Evolutionary conservation across 139 green algal species (phyloP), one percentile per base, ranked within the genome.

Genomic region (Chlamydomonas incerta): DNA sequence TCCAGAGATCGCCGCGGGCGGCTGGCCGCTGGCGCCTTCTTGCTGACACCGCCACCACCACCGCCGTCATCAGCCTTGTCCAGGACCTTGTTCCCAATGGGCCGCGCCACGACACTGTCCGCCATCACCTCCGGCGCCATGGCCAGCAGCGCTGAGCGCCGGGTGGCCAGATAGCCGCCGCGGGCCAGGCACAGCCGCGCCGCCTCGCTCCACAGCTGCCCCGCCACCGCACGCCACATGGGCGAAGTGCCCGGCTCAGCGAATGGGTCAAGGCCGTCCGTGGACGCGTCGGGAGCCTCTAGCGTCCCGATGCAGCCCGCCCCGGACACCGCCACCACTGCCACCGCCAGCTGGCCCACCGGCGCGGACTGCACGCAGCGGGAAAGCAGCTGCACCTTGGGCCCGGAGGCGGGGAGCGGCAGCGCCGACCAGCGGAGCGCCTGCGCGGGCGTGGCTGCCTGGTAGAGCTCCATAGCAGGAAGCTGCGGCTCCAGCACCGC

Each of bases 81-180:
- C 41, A 8, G 6, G 8, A 8, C 41, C 8, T 5, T 8, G 41
- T 8, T 50, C 41, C 6, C 5, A 5, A 50, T 50, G 41, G 41
- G 41, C 41, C 41, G 6, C 41, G 41, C 41, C 41, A 8, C 41
- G 41, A 50, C 41, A 8, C 41, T 50, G 41, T 50, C 41, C 41
- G 41, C 41, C 46, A 63, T 18, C 18, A 77, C 71, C 37, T 77
- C 71, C 5, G 71, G 24, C 41, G 60, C 41, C 20, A 77, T 26
- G 26, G 41, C 41, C 4, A 62, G 0, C 11, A 77, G 3, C 15
- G 71, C 71, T 6, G 71, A 60, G 29, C 71, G 71, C 3, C 71
- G 71, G 50, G 72, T 80, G 47, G 50, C 50, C 1, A 80, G 72
- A 47, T 66, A 80, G 72, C 72, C 72, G 72, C 72, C 72, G 1